Conservation (phyloP, 371 early-diverging fungal genomes). For the Saksenaea oblongispora region DNA sequence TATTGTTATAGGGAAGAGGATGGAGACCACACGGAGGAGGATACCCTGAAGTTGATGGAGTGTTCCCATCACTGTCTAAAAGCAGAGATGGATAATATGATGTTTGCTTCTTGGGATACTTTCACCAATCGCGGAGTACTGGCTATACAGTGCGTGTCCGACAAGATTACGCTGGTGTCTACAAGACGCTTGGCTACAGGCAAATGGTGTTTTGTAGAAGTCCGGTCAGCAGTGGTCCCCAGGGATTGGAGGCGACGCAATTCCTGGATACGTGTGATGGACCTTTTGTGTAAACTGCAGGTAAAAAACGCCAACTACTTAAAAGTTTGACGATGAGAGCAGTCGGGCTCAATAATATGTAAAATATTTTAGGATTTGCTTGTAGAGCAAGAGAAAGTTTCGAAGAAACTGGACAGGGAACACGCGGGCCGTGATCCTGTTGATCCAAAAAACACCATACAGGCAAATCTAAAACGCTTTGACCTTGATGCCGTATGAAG, state of each 20-base stretch:
- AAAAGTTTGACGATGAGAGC: too few species aligned
- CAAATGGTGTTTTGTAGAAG: constrained; percentile 22
- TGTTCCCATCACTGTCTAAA: constrained; percentile 6
- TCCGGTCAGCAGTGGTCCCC: constrained; percentile 20
- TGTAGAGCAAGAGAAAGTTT: too few species aligned
- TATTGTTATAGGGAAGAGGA: too few species aligned
- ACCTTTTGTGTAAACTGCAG: constrained; percentile 5
- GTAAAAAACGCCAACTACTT: constrained; percentile 1
- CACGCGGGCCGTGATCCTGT: too few species aligned
- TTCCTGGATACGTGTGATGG: background rate
- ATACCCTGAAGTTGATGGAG: constrained; percentile 2
- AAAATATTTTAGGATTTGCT: too few species aligned
- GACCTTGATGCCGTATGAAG: too few species aligned
- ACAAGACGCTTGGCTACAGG: constrained; percentile 16
- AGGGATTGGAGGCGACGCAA: constrained; percentile 12
- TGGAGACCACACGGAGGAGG: constrained; percentile 2
- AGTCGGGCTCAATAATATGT: too few species aligned
- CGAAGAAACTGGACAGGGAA: too few species aligned
- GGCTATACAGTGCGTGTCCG: constrained; percentile 12
- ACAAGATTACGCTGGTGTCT: constrained; percentile 16
- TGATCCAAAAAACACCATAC: too few species aligned
- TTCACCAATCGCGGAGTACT: constrained; percentile 14
- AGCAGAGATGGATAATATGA: background rate
- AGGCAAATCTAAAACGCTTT: too few species aligned
- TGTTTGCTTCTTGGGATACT: constrained; percentile 13